These are phyloP conservation scores for Neofusicoccum cordaticola DNA, from an alignment of 2,329 filamentous ascomycete species.

Conservation along the genomic window DNA sequence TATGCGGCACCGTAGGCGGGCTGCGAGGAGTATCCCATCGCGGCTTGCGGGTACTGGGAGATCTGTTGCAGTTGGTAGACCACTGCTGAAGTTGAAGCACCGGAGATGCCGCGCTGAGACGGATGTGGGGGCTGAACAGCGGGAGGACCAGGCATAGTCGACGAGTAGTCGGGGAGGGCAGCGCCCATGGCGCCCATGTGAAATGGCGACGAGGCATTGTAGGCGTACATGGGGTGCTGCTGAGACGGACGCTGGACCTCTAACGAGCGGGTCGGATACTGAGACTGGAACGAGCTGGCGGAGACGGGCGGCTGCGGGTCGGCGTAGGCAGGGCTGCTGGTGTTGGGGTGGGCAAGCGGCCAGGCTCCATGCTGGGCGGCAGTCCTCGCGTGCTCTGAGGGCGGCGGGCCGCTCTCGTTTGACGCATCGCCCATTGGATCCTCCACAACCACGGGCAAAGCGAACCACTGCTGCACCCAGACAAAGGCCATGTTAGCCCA, in stretches of 20 bases:
- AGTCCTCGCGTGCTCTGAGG: slow-evolving; percentile 30
- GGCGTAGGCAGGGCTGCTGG: slow-evolving; percentile 10
- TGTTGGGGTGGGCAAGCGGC: background rate
- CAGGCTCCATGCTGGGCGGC: slow-evolving; percentile 21
- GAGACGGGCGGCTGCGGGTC: slow-evolving; percentile 23
- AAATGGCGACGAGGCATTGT: slow-evolving; percentile 26
- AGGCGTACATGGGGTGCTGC: slow-evolving; percentile 24
- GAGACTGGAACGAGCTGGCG: slow-evolving; percentile 9
- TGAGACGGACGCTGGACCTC: slow-evolving; percentile 28
- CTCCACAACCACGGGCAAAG: slow-evolving; percentile 39
- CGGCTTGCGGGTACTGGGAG: slow-evolving; percentile 32
- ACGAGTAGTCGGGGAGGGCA: slow-evolving; percentile 35
- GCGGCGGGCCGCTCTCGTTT: slow-evolving; percentile 28
- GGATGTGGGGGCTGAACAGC: slow-evolving; percentile 18
- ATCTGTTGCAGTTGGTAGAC: slow-evolving; percentile 41
- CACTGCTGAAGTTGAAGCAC: slow-evolving; percentile 39
- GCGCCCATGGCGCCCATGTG: slow-evolving; percentile 38
- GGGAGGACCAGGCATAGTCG: slow-evolving; percentile 21
- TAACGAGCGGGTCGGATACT: slow-evolving; percentile 24
- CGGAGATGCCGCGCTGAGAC: slow-evolving; percentile 32
- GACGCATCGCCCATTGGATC: slow-evolving; percentile 41
- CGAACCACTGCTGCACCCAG: slow-evolving; percentile 44
- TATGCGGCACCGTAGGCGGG: slow-evolving; percentile 29
- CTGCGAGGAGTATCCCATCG: slow-evolving; percentile 25
- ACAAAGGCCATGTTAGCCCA: slow-evolving; percentile 40